These are phyloP conservation scores for Lodderomyces parapsilosis DNA, from an alignment of 1,139 yeast genomes.

Conservation along the genomic window DNA sequence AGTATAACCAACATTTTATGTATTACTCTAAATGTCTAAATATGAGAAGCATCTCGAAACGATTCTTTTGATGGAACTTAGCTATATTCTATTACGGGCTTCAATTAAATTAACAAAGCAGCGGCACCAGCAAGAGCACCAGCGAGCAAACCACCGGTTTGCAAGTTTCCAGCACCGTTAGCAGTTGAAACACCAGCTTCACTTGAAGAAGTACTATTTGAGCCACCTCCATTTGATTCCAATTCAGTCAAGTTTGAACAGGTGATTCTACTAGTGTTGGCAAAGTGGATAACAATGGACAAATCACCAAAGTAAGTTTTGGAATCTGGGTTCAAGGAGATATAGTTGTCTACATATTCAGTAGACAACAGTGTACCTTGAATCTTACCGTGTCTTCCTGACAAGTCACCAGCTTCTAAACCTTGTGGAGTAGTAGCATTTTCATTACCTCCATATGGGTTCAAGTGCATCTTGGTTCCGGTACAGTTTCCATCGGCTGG, in stretches of 20 bases:
- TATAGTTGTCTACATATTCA: constrained; percentile 33
- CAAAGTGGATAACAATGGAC: constrained; percentile 39
- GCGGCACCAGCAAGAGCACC: constrained; percentile 16
- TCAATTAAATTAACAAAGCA: constrained; percentile 12
- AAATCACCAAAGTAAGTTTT: constrained; percentile 37
- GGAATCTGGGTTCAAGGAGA: constrained; percentile 37
- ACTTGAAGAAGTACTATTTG: constrained; percentile 11
- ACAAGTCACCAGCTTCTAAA: constrained; percentile 41
- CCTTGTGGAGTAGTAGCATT: constrained; percentile 26
- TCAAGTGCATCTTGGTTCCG: constrained; percentile 37
- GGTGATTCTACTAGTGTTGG: constrained; percentile 33
- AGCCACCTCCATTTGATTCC: constrained; percentile 3
- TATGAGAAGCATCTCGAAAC: too few relatives aligned
- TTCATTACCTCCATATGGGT: constrained; percentile 37
- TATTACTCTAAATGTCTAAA: not conserved
- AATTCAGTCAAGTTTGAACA: constrained; percentile 38
- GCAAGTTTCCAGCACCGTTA: constrained; percentile 16
- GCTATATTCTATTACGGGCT: too few relatives aligned
- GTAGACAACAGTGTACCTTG: constrained; percentile 20
- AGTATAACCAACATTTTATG: not conserved
- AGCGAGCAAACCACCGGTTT: constrained; percentile 13
- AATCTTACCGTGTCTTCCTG: constrained; percentile 41
- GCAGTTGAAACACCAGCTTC: constrained; percentile 10
- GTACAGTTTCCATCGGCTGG: constrained; percentile 42
- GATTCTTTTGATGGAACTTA: too few relatives aligned